Evolutionary conservation across 2,329 filamentous ascomycete genomes (phyloP).

Genomic region (Aspergillus awamori): DNA sequence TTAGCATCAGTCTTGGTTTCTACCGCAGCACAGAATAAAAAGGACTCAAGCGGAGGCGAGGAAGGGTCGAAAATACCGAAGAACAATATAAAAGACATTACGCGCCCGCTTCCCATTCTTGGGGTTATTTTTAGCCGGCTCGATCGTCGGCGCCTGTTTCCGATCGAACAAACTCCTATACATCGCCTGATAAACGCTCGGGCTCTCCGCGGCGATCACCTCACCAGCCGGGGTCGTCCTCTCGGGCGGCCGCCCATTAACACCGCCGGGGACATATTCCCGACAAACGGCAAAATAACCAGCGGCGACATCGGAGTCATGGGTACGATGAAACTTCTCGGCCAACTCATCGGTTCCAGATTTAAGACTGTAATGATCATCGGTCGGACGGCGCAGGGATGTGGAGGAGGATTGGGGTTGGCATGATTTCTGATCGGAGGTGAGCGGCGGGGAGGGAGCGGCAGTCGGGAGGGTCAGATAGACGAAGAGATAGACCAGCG

Average conservation of each 20-base stretch:
- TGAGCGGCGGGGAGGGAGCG: conserved; percentile 47
- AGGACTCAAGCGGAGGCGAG: background rate
- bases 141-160: conserved; percentile 61
- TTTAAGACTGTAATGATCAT: conserved; percentile 67
- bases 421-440: conserved; percentile 30
- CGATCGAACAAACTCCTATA: conserved; percentile 94
- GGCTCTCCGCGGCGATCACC: conserved; percentile 76
- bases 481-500: conserved; percentile 64
- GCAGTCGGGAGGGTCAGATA: conserved; percentile 61
- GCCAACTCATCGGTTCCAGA: conserved; percentile 61
- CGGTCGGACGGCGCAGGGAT: conserved; percentile 56
- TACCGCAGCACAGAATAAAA: background rate
- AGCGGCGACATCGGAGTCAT: conserved; percentile 77
- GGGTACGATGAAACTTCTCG: conserved; percentile 62
- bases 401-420: conserved; percentile 33
- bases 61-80: conserved; percentile 62
- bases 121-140: conserved; percentile 53
- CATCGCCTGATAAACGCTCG: conserved; percentile 97
- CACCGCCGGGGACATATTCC: conserved; percentile 87
- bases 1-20: conserved; percentile 19
- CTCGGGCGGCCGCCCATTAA: conserved; percentile 91
- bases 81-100: conserved; percentile 90
- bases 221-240: conserved; percentile 78
- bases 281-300: conserved; percentile 95
- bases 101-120: conserved; percentile 64